phyloP scores from a whole-genome alignment of 2,329 filamentous ascomycete species.

The Aspergillus amoenus region DNA sequence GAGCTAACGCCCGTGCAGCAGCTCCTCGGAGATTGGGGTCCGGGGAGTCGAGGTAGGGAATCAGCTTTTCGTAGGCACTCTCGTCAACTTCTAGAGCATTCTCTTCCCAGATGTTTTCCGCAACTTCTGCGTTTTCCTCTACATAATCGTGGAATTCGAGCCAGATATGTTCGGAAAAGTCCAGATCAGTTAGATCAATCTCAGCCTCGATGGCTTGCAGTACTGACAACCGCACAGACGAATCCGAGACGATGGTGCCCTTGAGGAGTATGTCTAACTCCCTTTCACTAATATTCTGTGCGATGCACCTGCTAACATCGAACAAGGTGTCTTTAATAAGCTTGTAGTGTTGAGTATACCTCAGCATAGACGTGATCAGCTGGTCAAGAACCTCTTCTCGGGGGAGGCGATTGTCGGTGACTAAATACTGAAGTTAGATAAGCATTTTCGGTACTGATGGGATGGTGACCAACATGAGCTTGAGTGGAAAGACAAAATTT shows the following conservation, averaged over 20 bases:
- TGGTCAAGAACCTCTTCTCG: constrained; percentile 69
- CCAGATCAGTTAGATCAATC: constrained; percentile 83
- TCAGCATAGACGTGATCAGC: constrained; percentile 80
- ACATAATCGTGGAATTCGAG: constrained; percentile 88
- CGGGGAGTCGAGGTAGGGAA: constrained; percentile 76
- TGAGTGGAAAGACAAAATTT: constrained; percentile 87
- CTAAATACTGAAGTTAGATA: constrained; percentile 21
- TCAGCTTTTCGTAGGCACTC: constrained; percentile 64
- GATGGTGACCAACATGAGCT: constrained; percentile 58
- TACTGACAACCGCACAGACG: constrained; percentile 77
- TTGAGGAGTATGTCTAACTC: constrained; percentile 77
- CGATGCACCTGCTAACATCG: constrained; percentile 80
- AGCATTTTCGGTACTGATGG: neutral
- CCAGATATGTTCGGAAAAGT: constrained; percentile 90
- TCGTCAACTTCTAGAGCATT: constrained; percentile 72
- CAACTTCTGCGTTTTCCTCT: constrained; percentile 80
- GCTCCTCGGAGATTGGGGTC: constrained; percentile 82
- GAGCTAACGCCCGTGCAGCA: constrained; percentile 76
- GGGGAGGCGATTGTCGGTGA: constrained; percentile 70
- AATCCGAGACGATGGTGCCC: constrained; percentile 75
- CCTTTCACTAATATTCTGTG: constrained; percentile 70
- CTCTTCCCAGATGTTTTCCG: constrained; percentile 90
- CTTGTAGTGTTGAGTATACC: constrained; percentile 91
- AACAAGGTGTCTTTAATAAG: constrained; percentile 88
- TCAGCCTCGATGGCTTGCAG: constrained; percentile 89